Conservation (phyloP, 139 green algal genomes). For the Chlorella sp. region DNA sequence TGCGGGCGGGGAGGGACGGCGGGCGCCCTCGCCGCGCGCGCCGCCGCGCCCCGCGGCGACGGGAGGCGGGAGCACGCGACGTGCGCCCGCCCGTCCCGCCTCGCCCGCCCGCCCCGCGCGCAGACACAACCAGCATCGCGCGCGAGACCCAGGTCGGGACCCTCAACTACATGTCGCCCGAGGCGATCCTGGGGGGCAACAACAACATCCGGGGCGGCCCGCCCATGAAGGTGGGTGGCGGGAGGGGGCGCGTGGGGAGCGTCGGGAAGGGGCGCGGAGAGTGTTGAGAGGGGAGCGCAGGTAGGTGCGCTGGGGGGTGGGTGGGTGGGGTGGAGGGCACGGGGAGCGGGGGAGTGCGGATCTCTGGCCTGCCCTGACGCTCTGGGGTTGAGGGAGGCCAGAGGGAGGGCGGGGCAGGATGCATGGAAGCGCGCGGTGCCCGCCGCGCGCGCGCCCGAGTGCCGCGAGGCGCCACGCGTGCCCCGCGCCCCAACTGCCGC, state of each 20-base stretch:
- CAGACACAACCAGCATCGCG: constrained; percentile 92
- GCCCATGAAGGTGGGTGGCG: constrained; percentile 61
- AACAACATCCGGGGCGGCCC: constrained; percentile 73
- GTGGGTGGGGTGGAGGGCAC: neutral
- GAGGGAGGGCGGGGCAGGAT: neutral
- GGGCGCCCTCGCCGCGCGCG: neutral
- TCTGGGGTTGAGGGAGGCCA: neutral
- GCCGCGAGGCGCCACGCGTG: too few relatives aligned
- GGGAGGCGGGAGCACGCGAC: too few relatives aligned
- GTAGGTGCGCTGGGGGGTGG: too few relatives aligned
- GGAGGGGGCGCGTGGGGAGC: neutral
- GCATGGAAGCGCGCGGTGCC: too few relatives aligned
- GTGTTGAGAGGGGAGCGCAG: too few relatives aligned
- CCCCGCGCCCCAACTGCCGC: neutral
- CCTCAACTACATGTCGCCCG: constrained; percentile 98
- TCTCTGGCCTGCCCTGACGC: neutral
- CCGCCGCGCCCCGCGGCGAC: too few relatives aligned
- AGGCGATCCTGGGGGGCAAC: constrained; percentile 87
- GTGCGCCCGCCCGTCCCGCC: too few relatives aligned
- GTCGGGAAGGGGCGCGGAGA: neutral
- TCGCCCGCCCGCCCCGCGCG: neutral
- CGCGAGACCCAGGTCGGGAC: constrained; percentile 93
- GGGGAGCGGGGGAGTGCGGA: neutral
- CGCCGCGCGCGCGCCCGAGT: too few relatives aligned
- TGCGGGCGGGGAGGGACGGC: too few relatives aligned